Percentiles rank a stretch among this genome's conserved stretches.
These are phyloP conservation scores for Marsdenia floribunda DNA, from an alignment of 257 asterid genomes.

Conservation along the genomic window DNA sequence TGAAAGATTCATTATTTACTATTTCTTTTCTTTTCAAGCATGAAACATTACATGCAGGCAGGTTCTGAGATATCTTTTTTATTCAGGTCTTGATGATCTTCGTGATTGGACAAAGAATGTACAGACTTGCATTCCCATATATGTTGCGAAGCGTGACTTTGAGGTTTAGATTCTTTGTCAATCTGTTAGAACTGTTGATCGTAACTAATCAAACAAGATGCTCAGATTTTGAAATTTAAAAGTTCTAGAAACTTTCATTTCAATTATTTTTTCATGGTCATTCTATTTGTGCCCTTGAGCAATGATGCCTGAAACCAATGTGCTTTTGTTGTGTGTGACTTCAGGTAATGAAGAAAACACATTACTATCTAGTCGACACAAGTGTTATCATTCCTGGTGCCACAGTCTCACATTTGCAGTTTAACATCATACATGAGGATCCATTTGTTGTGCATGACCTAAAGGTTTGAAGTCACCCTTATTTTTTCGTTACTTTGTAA, in stretches of 20 bases:
- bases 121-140: constrained; percentile 79
- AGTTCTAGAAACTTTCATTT: background rate
- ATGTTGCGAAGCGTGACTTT: constrained; percentile 85
- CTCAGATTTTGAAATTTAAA: background rate
- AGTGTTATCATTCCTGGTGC: constrained; percentile 78
- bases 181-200: background rate
- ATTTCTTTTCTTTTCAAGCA: constrained; percentile 1
- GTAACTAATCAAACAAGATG: background rate
- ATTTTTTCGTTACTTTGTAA: constrained; percentile 7
- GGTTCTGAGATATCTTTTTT: constrained; percentile 14
- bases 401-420: constrained; percentile 87
- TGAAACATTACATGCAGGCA: constrained; percentile 3
- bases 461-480: constrained; percentile 41
- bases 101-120: constrained; percentile 99
- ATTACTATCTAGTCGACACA: constrained; percentile 80
- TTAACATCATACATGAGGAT: constrained; percentile 70
- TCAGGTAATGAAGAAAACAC: constrained; percentile 98
- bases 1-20: constrained; percentile 7
- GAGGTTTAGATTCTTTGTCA: constrained; percentile 48
- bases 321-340: background rate
- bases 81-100: constrained; percentile 90
- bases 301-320: background rate
- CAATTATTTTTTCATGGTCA: background rate
- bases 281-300: background rate
- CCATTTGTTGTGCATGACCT: constrained; percentile 69